These are phyloP conservation scores for Microbotryomycetes sp. DNA, from an alignment of 1,284 basidiomycete species.

Conservation along the genomic window DNA sequence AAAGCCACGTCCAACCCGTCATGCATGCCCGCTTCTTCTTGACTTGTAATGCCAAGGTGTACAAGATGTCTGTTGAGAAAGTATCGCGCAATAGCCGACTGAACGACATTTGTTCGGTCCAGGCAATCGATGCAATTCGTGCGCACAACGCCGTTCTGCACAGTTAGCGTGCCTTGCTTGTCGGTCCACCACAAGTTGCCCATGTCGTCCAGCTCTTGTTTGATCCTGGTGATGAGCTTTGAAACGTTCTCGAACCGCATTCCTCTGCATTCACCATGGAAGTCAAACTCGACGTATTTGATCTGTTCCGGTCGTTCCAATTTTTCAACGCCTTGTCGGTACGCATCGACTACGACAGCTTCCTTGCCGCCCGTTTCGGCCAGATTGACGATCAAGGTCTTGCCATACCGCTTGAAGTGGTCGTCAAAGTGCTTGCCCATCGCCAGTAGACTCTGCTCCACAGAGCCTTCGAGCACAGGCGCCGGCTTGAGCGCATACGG, in stretches of 20 bases:
- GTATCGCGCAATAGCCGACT: conserved; percentile 84
- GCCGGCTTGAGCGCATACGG: conserved; percentile 72
- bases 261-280: conserved; percentile 80
- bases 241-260: conserved; percentile 92
- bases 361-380: conserved; percentile 89
- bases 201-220: conserved; percentile 65
- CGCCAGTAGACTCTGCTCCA: conserved; percentile 62
- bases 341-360: conserved; percentile 67
- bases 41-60: conserved; percentile 62
- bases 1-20: conserved; percentile 66
- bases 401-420: conserved; percentile 63
- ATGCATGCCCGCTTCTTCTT: conserved; percentile 48
- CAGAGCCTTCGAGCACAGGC: conserved; percentile 69
- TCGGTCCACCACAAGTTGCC: conserved; percentile 81
- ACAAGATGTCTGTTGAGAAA: conserved; percentile 72
- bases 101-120: conserved; percentile 75
- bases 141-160: conserved; percentile 76
- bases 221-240: conserved; percentile 62
- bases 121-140: conserved; percentile 79
- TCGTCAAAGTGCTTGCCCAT: conserved; percentile 68
- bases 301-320: conserved; percentile 41
- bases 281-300: conserved; percentile 49
- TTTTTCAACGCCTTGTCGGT: conserved; percentile 59
- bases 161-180: conserved; percentile 56
- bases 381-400: conserved; percentile 75